A percentile compares a stretch with the other conserved stretches of the same genome.
Evolutionary conservation across 805 yeast genomes (phyloP).

Genomic region (Wickerhamomyces kurtzmanii): DNA sequence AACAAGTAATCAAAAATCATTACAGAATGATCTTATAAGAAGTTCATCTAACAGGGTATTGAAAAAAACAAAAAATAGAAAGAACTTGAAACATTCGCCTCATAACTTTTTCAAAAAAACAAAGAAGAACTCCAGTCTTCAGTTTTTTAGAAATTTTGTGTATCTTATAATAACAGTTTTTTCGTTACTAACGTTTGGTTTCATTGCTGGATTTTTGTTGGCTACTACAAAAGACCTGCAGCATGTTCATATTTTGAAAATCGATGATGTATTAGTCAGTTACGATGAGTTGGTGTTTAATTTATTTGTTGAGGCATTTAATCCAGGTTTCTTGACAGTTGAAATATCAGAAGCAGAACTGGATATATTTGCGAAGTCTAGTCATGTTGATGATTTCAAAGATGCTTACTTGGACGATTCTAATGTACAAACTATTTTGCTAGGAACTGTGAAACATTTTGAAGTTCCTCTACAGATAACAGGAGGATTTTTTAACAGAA

Average conservation of each 20-base stretch:
- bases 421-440: constrained; percentile 47
- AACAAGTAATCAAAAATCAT: constrained; percentile 8
- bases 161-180: constrained; percentile 25
- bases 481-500: constrained; percentile 68
- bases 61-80: constrained; percentile 23
- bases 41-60: constrained; percentile 14
- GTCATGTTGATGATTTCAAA: constrained; percentile 23
- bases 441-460: constrained; percentile 58
- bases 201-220: constrained; percentile 71
- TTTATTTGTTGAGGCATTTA: constrained; percentile 66
- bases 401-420: constrained; percentile 6
- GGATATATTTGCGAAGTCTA: constrained; percentile 77
- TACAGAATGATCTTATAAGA: constrained; percentile 7
- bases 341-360: constrained; percentile 56
- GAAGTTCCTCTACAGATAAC: constrained; percentile 68
- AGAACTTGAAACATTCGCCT: constrained; percentile 27
- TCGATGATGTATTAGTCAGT: constrained; percentile 67
- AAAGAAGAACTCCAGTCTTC: constrained; percentile 18
- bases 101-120: constrained; percentile 29
- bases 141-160: constrained; percentile 21
- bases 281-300: constrained; percentile 81
- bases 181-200: constrained; percentile 58
- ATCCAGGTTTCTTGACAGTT: constrained; percentile 78
- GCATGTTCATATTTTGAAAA: constrained; percentile 47
- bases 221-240: constrained; percentile 83